phyloP scores from a whole-genome alignment of 2,329 filamentous ascomycete species.

The Pyricularia sp. region DNA sequence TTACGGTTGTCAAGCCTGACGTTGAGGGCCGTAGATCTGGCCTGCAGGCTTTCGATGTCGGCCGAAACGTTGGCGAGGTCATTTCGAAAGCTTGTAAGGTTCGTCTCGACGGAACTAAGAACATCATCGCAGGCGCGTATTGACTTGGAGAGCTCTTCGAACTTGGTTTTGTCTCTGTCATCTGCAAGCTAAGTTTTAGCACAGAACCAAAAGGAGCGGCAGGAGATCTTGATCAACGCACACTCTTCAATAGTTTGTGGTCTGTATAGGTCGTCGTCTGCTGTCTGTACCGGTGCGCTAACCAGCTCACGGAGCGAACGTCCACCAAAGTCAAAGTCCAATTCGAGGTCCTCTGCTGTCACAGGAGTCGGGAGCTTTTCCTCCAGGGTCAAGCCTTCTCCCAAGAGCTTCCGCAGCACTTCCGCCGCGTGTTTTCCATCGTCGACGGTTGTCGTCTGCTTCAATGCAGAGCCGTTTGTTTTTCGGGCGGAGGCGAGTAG shows the following conservation, averaged over 20 bases:
- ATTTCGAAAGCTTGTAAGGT: slow-evolving; percentile 85
- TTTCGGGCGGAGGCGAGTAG: slow-evolving; percentile 56
- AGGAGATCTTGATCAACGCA: slow-evolving; percentile 28
- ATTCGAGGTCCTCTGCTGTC: slow-evolving; percentile 44
- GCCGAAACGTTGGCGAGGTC: slow-evolving; percentile 87
- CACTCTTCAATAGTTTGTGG: slow-evolving; percentile 63
- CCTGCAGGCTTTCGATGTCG: slow-evolving; percentile 90
- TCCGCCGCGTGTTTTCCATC: slow-evolving; percentile 61
- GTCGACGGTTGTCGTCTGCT: slow-evolving; percentile 41
- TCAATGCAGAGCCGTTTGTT: slow-evolving; percentile 59
- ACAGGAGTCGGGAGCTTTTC: slow-evolving; percentile 16
- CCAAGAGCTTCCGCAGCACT: slow-evolving; percentile 47
- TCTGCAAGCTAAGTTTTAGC: slow-evolving; percentile 32
- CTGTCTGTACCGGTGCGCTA: slow-evolving; percentile 18
- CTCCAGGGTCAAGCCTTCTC: slow-evolving; percentile 11
- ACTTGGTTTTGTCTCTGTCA: slow-evolving; percentile 72
- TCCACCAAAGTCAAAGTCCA: slow-evolving; percentile 69
- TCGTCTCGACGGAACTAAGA: slow-evolving; percentile 83
- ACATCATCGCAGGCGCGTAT: slow-evolving; percentile 90
- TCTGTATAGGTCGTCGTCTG: slow-evolving; percentile 29
- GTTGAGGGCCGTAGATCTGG: slow-evolving; percentile 73
- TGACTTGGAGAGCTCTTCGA: slow-evolving; percentile 82
- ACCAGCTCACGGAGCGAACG: slow-evolving; percentile 68
- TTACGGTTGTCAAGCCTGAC: slow-evolving; percentile 81
- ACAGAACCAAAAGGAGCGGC: background rate